Evolutionary conservation across 768 basidiomycete species (phyloP).

Genomic region (Psilocybe azurescens): DNA sequence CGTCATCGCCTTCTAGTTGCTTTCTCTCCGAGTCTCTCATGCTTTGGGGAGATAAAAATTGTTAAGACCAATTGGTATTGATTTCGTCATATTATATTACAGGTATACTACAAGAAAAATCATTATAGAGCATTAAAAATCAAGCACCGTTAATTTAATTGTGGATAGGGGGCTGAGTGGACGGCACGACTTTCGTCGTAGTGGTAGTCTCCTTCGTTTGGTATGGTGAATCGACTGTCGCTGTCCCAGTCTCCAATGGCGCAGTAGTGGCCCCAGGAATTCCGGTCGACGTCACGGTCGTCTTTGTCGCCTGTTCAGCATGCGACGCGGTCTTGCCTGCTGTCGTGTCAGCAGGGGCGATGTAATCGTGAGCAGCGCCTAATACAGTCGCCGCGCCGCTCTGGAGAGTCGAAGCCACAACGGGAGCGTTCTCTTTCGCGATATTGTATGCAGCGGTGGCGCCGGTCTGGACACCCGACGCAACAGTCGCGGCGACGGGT

Average conservation of each 20-base stretch:
- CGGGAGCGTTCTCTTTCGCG: not conserved
- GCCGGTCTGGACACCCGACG: conserved; percentile 5
- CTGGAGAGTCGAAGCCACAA: not conserved
- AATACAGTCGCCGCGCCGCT: conserved; percentile 14
- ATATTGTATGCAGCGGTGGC: not conserved
- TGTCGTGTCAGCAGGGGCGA: not conserved
- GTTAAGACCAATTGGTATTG: not conserved
- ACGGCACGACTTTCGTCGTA: conserved; percentile 8
- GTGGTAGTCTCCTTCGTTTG: conserved; percentile 18
- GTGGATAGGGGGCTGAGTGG: not conserved
- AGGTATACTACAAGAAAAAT: conserved; percentile 7
- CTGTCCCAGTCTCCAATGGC: conserved; percentile 44
- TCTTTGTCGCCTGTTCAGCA: not conserved
- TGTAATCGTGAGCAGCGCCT: conserved; percentile 22
- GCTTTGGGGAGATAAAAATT: no score
- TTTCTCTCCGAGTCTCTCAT: no score
- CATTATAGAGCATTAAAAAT: not conserved
- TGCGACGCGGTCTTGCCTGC: no score
- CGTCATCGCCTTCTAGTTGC: no score
- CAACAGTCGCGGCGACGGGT: not conserved
- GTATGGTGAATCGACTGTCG: conserved; percentile 36
- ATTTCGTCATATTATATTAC: conserved; percentile 1
- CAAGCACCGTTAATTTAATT: not conserved
- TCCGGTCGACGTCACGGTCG: not conserved
- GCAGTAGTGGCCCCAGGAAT: conserved; percentile 34